Evolutionary conservation across 106 monocot species (phyloP).

Genomic region (Hemerocallis citrina): DNA sequence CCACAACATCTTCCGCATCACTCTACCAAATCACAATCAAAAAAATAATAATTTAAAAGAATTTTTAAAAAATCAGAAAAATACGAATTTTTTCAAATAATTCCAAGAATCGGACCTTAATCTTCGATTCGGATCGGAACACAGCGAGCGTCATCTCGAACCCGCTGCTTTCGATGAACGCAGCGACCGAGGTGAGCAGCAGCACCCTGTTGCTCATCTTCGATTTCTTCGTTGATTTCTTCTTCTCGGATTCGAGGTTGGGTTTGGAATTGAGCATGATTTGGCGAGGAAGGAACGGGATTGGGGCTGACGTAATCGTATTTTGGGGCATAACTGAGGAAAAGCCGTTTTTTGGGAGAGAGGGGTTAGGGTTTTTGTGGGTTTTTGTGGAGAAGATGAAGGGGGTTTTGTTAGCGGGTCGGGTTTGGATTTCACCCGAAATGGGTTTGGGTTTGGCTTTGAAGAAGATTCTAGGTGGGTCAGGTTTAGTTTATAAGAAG

Average conservation of each 20-base stretch:
- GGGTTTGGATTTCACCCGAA: background rate
- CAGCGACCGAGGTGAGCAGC: constrained; percentile 30
- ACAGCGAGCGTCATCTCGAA: constrained; percentile 25
- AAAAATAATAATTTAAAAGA: background rate
- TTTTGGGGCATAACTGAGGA: background rate
- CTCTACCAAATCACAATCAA: constrained; percentile 17
- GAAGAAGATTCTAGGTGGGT: background rate
- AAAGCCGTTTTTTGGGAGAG: background rate
- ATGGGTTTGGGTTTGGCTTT: background rate
- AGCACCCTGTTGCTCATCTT: too few species aligned
- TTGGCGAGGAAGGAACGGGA: constrained; percentile 39
- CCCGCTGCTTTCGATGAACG: constrained; percentile 33
- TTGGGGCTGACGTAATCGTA: constrained; percentile 3
- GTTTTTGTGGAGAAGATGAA: too few species aligned
- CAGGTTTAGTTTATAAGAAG: too few species aligned
- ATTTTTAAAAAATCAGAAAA: too few species aligned
- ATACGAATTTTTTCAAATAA: too few species aligned
- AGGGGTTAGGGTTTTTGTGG: constrained; percentile 10
- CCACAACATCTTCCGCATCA: constrained; percentile 5
- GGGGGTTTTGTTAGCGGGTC: background rate
- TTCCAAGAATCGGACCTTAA: constrained; percentile 25
- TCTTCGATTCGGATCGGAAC: constrained; percentile 28
- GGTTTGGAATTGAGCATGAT: constrained; percentile 21
- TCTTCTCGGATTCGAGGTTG: constrained; percentile 4
- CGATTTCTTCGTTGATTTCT: constrained; percentile 15